These are phyloP conservation scores for Echites panduratus DNA, from an alignment of 257 asterid genomes.

Conservation along the genomic window DNA sequence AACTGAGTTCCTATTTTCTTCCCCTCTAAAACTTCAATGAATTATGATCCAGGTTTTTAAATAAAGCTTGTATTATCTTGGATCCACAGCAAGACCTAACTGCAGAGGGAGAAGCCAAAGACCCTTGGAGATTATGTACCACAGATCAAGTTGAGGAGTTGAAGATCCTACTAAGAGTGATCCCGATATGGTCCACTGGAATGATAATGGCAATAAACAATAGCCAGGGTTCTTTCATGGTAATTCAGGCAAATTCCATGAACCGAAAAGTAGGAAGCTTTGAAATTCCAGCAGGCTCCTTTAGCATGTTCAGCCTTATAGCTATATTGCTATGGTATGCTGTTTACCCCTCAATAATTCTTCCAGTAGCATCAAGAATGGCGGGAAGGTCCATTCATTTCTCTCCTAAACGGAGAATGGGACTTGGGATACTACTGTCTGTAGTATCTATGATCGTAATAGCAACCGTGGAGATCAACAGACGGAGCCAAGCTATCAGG, in stretches of 20 bases:
- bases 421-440: conserved; percentile 55
- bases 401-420: conserved; percentile 52
- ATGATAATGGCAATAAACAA: conserved; percentile 35
- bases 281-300: conserved; percentile 70
- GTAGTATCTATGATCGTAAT: conserved; percentile 44
- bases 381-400: too few species aligned
- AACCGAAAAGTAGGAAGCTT: conserved; percentile 45
- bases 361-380: conserved; percentile 53
- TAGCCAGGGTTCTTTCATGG: too few species aligned
- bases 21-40: too few species aligned
- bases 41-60: conserved; percentile 77
- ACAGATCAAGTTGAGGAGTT: conserved; percentile 75
- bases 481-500: conserved; percentile 27
- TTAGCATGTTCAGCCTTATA: conserved; percentile 33
- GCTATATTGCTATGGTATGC: conserved; percentile 47
- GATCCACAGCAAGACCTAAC: conserved; percentile 36
- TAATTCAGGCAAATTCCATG: conserved; percentile 72
- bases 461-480: conserved; percentile 40
- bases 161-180: conserved; percentile 46
- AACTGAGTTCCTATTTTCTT: too few species aligned
- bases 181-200: conserved; percentile 77
- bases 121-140: conserved; percentile 67
- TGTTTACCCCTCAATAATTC: conserved; percentile 46
- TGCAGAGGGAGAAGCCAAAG: conserved; percentile 32
- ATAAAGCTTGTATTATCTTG: conserved; percentile 57